These are phyloP conservation scores for Phanerochaete sordida DNA, from an alignment of 768 basidiomycete species.

Conservation along the genomic window DNA sequence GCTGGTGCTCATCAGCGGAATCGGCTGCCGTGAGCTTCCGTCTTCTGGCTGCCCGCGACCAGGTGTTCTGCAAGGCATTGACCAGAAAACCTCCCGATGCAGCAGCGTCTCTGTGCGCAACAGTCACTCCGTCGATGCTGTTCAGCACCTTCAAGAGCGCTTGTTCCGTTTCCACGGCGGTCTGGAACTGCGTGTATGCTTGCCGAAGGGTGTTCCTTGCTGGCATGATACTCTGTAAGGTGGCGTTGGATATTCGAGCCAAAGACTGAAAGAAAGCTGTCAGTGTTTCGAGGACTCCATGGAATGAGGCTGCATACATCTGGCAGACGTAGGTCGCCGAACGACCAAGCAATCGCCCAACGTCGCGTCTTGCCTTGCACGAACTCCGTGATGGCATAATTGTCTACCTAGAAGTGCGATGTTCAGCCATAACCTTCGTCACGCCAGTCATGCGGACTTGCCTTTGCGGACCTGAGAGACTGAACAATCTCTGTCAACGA, in stretches of 20 bases:
- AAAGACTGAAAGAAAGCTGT: constrained; percentile 28
- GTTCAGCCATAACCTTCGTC: neutral
- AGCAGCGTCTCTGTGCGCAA: neutral
- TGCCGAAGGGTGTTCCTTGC: constrained; percentile 53
- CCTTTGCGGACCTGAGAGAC: constrained; percentile 44
- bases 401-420: constrained; percentile 57
- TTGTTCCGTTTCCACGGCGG: constrained; percentile 9
- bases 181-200: constrained; percentile 19
- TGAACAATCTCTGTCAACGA: constrained; percentile 64
- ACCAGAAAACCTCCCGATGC: constrained; percentile 3
- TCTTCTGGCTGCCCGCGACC: constrained; percentile 67
- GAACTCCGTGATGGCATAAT: constrained; percentile 84
- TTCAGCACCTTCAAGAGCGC: constrained; percentile 30
- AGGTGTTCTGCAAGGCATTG: constrained; percentile 41
- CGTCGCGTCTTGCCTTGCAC: constrained; percentile 84
- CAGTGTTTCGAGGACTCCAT: too few species aligned
- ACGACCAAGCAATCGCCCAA: constrained; percentile 94
- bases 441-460: constrained; percentile 21
- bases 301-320: constrained; percentile 54
- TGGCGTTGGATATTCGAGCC: constrained; percentile 35
- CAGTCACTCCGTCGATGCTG: constrained; percentile 28
- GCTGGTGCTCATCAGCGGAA: neutral
- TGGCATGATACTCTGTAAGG: constrained; percentile 54
- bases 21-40: constrained; percentile 28
- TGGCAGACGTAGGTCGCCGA: constrained; percentile 56